Conservation (phyloP, 495 filamentous ascomycete species). For the Endocarpon pusillum region DNA sequence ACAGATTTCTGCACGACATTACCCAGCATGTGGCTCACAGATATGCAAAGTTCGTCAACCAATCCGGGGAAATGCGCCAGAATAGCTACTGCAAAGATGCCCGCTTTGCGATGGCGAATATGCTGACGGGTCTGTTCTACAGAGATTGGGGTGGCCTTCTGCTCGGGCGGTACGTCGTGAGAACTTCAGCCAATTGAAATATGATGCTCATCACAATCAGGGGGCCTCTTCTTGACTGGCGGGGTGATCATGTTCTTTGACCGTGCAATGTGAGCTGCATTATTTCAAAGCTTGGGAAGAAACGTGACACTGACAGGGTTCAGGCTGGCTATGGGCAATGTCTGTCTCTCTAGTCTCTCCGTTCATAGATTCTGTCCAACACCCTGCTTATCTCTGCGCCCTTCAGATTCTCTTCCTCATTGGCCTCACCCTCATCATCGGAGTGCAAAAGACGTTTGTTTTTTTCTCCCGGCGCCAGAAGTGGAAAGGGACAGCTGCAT, state of each 20-base stretch:
- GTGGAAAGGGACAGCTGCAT: slow-evolving; percentile 77
- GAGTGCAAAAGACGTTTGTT: slow-evolving; percentile 69
- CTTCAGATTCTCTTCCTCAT: slow-evolving; percentile 88
- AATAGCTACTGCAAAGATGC: not conserved
- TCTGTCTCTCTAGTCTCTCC: slow-evolving; percentile 16
- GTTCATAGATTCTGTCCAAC: not conserved
- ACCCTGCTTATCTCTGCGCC: not conserved
- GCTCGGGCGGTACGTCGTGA: slow-evolving; percentile 68
- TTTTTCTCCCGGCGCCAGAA: slow-evolving; percentile 94
- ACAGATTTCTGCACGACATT: no score
- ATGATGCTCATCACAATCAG: slow-evolving; percentile 23
- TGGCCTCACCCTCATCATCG: slow-evolving; percentile 88
- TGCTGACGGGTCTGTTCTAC: slow-evolving; percentile 9
- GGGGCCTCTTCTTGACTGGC: slow-evolving; percentile 81
- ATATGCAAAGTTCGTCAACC: slow-evolving; percentile 66
- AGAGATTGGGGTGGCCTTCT: slow-evolving; percentile 96
- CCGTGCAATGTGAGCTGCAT: slow-evolving; percentile 55
- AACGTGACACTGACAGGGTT: no score
- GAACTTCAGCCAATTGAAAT: slow-evolving; percentile 1
- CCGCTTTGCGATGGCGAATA: not conserved
- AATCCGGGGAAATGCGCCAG: no score
- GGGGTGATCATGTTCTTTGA: slow-evolving; percentile 96
- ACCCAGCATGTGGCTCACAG: slow-evolving; percentile 86
- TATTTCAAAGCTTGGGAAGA: no score
- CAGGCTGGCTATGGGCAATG: slow-evolving; percentile 80